Base-by-base conservation (phyloP, 2,329 filamentous ascomycete genomes). In the Emergomyces africanus region DNA sequence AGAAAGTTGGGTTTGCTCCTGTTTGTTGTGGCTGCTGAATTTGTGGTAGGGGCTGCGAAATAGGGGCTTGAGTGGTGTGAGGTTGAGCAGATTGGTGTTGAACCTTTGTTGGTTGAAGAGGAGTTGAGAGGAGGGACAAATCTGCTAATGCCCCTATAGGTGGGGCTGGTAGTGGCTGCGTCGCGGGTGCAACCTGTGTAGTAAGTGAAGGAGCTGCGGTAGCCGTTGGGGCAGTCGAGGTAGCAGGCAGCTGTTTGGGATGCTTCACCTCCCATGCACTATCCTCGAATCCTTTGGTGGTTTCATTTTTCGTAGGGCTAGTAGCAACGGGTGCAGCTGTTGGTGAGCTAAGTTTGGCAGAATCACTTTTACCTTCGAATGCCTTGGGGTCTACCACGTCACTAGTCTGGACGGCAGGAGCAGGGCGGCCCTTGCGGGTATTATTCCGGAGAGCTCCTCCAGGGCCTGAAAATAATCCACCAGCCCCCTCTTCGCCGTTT, bases 231-330 rank as follows among this genome's bases (percentile, higher is more conserved):
- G 63, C 64, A 28, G 62, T 33, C 3, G 64, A 25, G n/a, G 68
- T 64, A 55, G 67, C 58, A 56, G 73, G 65, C 58, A 73, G 65
- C 58, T 85, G 81, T 69, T 84, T 87, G 15, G 87, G 82, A 20
- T 90, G 89, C 75, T 96, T 96, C 55, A 96, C 87, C 67, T 95
- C 89, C 94, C 94, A 99, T 9, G 94, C 94, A 76, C 97, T 90
- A 68, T 97, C 94, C 57, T 99, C 94, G 68, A 97, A 97, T 2
- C 89, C 89, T 61, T 79, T 77, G 48, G 74, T 68, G 41, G 73
- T 72, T 56, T 77, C 76, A 61, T 81, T 79, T 42, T 80, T 76
- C 42, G 77, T 9, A 72, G 73, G 60, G 75, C 71, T 15, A 76
- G 71, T 53, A 80, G 70, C 9, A n/a, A 25, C 28, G 0, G 82